Evolutionary conservation across 306 rosid species (phyloP), one percentile per base, ranked within the genome.

Genomic region (Lotus japonicus): DNA sequence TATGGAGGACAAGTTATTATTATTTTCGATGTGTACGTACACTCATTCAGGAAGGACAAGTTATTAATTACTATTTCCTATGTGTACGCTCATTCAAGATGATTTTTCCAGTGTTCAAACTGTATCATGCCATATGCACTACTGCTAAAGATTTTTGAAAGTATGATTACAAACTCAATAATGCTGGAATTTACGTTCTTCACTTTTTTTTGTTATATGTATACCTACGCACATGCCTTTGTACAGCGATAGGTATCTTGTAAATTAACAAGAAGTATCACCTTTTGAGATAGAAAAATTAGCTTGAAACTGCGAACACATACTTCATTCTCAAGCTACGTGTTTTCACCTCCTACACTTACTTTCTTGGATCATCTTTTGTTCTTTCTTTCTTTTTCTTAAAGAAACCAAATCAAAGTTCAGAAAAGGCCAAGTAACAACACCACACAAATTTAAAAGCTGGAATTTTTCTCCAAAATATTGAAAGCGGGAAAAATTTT

Each of bases 281-380:
- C 56, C 63, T 67, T 72, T 76, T 82, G 59, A 81, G 79, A 77
- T 73, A 39, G 51, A 71, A 72, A 75, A 77, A 57, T n/a, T n/a
- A n/a, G 64, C 50, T 62, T 62, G 64, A 66, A 64, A 57, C 70
- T 12, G 60, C 19, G 69, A 68, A 62, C 78, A 62, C 70, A 82
- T 73, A 71, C 97, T 83, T 88, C 87, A 79, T 76, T 44, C 82
- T 83, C 83, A 91, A 83, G 96, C 89, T 81, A 81, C 82, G 85
- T 83, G 73, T 81, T 75, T 80, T 72, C 52, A 76, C 75, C 68
- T 58, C 69, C 60, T 36, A 51, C 73, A 46, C 68, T 77, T 86
- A 72, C 78, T 80, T 83, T 80, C 33, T 66, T 72, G 71, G 31
- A 63, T 73, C 81, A 76, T 56, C 72, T 51, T 56, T 64, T 17